Base-by-base conservation (phyloP, 768 basidiomycete genomes). In the Phanerochaete carnosa region DNA sequence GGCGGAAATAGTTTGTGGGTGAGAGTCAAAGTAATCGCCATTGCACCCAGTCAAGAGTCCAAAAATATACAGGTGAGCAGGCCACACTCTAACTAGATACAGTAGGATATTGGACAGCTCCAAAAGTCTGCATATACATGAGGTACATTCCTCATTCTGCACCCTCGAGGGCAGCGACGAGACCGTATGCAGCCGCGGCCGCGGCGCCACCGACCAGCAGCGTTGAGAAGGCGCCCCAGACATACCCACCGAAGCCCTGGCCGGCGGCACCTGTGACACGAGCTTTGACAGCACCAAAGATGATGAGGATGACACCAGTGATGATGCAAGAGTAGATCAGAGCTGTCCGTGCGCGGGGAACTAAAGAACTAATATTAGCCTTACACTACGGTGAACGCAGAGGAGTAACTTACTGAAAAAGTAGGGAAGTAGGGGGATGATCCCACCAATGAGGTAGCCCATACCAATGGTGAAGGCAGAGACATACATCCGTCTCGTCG, bases 391-490 rank as follows among this genome's bases (percentile, higher is more conserved):
- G 46, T 30, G 37, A 45, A 11, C 51, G 32, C 22, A 37, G 1
- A n/a, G 49, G 49, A 26, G 45, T 3, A 4, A 59, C 66, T 2
- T 29, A 68, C 66, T 84, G 78, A 94, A 94, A 77, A 98, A 95
- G 76, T 97, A 96, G 11, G 94, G 94, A 11, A 95, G 66, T 35
- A 99, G 83, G 0, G 97, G 97, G 67, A 98, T 91, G 58, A 95
- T 79, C 30, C 97, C 97, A 47, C 97, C 97, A 57, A 96, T 55
- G 63, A 95, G 88, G 77, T 98, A 96, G 13, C 94, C 94, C 69
- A 94, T 82, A 62, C 96, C 97, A 70, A 99, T 98, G 0, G 96
- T 98, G 65, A 96, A 82, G 1, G 96, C 96, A 1, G 94, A 95
- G 35, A 88, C 80, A 76, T 94, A 98, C 64, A 97, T 79, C 28